These are phyloP conservation scores for Cercospora zeae-maydis DNA, from an alignment of 2,329 filamentous ascomycete genomes.

Conservation along the genomic window DNA sequence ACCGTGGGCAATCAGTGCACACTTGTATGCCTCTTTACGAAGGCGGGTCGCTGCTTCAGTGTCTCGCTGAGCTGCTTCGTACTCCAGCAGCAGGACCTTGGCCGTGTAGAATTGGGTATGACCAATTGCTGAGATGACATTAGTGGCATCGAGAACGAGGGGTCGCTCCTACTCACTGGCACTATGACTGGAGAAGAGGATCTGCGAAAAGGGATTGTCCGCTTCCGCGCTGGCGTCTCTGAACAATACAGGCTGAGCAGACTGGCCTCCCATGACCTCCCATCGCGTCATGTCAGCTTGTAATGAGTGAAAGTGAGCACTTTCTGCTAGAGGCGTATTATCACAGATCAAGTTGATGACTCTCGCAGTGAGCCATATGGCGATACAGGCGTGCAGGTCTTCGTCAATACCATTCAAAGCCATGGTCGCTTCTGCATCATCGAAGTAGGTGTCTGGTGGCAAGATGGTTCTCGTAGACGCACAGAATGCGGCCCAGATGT, in stretches of 20 bases:
- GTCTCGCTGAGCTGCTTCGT: slow-evolving; percentile 8
- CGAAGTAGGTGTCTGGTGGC: slow-evolving; percentile 16
- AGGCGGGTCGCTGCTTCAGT: background rate
- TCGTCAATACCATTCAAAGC: slow-evolving; percentile 9
- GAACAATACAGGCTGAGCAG: slow-evolving; percentile 11
- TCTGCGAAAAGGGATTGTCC: slow-evolving; percentile 14
- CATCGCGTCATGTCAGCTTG: slow-evolving; percentile 14
- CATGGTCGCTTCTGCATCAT: slow-evolving; percentile 12
- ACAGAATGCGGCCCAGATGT: slow-evolving; percentile 20
- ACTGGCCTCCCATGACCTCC: slow-evolving; percentile 12
- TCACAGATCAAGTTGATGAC: slow-evolving; percentile 14
- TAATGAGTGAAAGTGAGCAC: slow-evolving; percentile 5
- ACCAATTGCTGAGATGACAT: slow-evolving; percentile 3
- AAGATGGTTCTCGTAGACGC: slow-evolving; percentile 13
- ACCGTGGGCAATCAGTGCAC: slow-evolving; percentile 11
- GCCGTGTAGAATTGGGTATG: slow-evolving; percentile 17
- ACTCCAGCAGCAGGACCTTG: slow-evolving; percentile 15
- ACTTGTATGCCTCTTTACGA: slow-evolving; percentile 12
- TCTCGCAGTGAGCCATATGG: slow-evolving; percentile 17
- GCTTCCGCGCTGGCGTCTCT: slow-evolving; percentile 12
- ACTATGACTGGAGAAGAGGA: slow-evolving; percentile 18
- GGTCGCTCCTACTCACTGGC: slow-evolving; percentile 2
- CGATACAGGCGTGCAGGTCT: slow-evolving; percentile 16
- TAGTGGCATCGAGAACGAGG: background rate
- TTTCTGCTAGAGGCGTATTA: slow-evolving; percentile 6